Base-by-base conservation (phyloP, 306 rosid genomes). In the Trifolium dubium region DNA sequence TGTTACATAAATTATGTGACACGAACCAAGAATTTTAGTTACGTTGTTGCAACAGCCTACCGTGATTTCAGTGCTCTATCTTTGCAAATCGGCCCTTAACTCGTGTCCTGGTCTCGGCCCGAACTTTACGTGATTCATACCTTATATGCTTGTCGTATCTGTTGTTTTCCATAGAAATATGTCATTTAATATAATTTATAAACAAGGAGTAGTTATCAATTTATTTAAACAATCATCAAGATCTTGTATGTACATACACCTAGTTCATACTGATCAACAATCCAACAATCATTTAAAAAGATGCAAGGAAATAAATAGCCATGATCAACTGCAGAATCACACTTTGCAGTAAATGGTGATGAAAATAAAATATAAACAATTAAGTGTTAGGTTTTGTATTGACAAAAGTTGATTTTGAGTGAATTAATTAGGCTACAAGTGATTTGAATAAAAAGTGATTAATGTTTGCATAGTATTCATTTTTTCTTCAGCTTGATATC, bases 81-180 rank as follows among this genome's bases (percentile, higher is more conserved):
- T 90, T 92, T 8, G 94, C 98, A 75, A 92, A 92, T 53, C 98
- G 92, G 6, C 98, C 98, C 79, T 78, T 92, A 9, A 92, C 80
- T 80, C 98, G 82, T 13, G 70, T 79, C 88, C 98, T 87, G 85
- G 86, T 84, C 64, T 92, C 92, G 11, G 98, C 98, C 23, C 98
- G 86, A 77, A 79, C 92, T 85, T 92, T 92, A 58, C 98, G 76
- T 10, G 96, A 87, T 81, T 92, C 92, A 66, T 92, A 92, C 72
- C 98, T 86, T 77, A 90, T 83, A 80, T 88, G 96, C 85, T 86
- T 92, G 32, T 92, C 98, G 53, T 83, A 92, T 79, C 98, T 92
- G 91, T 77, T 71, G 67, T 67, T 71, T 79, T 73, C 58, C 84
- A 82, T 10, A 63, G 23, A 53, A 68, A 9, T 19, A 60, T 44